Evolutionary conservation across 2,329 filamentous ascomycete genomes (phyloP), one percentile per base, ranked within the genome.

Genomic region (Colletotrichum viniferum): DNA sequence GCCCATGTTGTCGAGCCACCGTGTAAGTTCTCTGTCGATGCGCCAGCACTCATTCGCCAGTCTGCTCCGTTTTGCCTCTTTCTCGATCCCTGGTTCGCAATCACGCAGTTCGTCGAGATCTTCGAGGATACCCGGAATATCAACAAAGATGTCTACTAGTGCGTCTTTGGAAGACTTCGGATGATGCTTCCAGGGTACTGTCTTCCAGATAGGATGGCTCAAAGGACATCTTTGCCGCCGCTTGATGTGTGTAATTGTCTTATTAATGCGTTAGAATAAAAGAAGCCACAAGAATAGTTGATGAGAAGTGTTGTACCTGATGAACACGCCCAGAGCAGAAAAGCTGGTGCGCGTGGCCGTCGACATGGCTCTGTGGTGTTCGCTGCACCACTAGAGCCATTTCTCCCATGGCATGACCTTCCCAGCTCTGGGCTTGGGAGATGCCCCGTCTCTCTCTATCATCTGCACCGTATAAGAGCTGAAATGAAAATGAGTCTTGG

Each of bases 201-300:
- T 82, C 48, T 81, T 81, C 83, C 83, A 85, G 48, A 80, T 80
- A 0, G 77, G 79, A 4, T 76, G 79, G 64, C 81, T 79, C 10
- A 85, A 77, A 18, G 78, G 76, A 34, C 77, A 81, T 30, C 79
- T 78, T 36, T 72, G 71, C 12, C 79, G 76, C 28, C 74, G 64
- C 38, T 74, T 78, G 34, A 80, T 67, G 28, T 76, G 65, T 10
- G 70, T 66, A 7, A 77, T 75, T 3, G 69, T 30, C 74, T 77
- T 13, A 4, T 7, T 21, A 0, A 2, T 24, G 9, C 4, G 36
- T 76, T 3, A 76, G 71, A 8, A 12, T 10, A 10, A 28, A 13
- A 26, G 4, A 28, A 26, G 1, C 9, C 16, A 8, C 21, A 21
- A 21, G 1, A 48, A 5, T 1, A 48, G 3, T 48, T 48, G 5